Base-by-base conservation (phyloP, 768 basidiomycete genomes). In the Kondoa malvinella region DNA sequence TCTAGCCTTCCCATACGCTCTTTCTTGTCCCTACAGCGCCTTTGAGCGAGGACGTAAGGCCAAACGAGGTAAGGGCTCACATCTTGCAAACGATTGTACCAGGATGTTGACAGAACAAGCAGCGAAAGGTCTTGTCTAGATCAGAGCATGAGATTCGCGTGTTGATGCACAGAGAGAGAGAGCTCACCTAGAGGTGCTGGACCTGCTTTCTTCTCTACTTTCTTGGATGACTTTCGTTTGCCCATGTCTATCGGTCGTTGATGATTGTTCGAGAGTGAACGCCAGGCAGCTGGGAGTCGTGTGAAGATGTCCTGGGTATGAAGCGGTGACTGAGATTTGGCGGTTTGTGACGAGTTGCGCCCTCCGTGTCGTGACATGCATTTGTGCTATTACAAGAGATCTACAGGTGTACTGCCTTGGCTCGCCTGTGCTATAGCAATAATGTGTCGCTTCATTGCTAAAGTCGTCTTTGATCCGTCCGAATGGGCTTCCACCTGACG, bases 71-170 rank as follows among this genome's bases (percentile, higher is more conserved):
- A 25, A 0, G 4, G 0, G 64, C 64, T 15, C n/a, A 72, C 71
- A 74, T 67, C 58, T 72, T 74, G 66, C 72, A 73, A n/a, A 71
- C 68, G 16, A 74, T 69, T 0, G 70, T 62, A 21, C 69, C 69
- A 31, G 69, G 67, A 64, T 74, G 72, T 17, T 73, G 69, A 67
- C 73, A 74, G 67, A 73, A 69, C 29, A 73, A 30, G 57, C 71
- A 73, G n/a, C 71, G 65, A 66, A 73, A 73, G 3, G 67, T 66
- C 65, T 73, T 71, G 69, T 63, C 61, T 33, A 63, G 40, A 50
- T 21, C 40, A 50, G 21, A 8, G 40, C 40, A 50, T 50, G 40
- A 50, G 40, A 8, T 8, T 8, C 21, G 12, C 8, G 40, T 21
- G 8, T 8, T 8, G 40, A 50, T 50, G 40, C 21, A 8, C 21